A percentile compares a stretch with the other conserved stretches of the same genome.
Conservation (phyloP, 2,329 filamentous ascomycete genomes). For the Rhexocercosporidium sp. region DNA sequence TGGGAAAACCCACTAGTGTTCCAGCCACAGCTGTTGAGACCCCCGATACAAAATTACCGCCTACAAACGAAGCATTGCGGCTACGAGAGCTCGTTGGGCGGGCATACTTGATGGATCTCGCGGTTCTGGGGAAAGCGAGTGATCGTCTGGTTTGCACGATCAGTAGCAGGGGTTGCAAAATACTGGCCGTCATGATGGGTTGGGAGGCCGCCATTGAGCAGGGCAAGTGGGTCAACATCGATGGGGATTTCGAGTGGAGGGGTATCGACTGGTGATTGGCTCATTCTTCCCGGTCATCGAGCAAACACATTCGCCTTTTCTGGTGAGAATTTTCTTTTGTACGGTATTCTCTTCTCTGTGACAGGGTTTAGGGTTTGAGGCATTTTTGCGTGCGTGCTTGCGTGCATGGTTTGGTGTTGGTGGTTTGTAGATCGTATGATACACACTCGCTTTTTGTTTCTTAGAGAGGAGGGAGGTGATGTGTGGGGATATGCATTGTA, state of each 20-base stretch:
- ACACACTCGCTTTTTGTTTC: not conserved
- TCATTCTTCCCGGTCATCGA: not conserved
- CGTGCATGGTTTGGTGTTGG: constrained; percentile 8
- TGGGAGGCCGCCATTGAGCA: constrained; percentile 71
- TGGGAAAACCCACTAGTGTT: constrained; percentile 56
- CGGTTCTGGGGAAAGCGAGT: constrained; percentile 69
- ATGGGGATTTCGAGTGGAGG: constrained; percentile 69
- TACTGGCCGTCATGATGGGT: constrained; percentile 86
- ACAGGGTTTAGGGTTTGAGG: constrained; percentile 6
- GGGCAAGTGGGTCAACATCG: constrained; percentile 78
- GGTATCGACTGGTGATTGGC: constrained; percentile 42
- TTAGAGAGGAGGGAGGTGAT: not conserved
- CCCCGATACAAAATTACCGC: constrained; percentile 42
- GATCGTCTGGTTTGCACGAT: constrained; percentile 80
- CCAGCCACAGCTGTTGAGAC: constrained; percentile 42
- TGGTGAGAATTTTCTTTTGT: not conserved
- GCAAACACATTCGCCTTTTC: not conserved
- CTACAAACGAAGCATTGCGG: constrained; percentile 57
- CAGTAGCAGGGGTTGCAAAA: constrained; percentile 72
- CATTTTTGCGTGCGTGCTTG: not conserved
- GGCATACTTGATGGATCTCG: constrained; percentile 83
- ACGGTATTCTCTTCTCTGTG: not conserved
- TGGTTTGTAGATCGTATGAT: not conserved
- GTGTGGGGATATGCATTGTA: not conserved
- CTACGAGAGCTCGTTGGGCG: constrained; percentile 76